phyloP scores from a whole-genome alignment of 441 rosid species.

The Pelargonium exstipulatum region DNA sequence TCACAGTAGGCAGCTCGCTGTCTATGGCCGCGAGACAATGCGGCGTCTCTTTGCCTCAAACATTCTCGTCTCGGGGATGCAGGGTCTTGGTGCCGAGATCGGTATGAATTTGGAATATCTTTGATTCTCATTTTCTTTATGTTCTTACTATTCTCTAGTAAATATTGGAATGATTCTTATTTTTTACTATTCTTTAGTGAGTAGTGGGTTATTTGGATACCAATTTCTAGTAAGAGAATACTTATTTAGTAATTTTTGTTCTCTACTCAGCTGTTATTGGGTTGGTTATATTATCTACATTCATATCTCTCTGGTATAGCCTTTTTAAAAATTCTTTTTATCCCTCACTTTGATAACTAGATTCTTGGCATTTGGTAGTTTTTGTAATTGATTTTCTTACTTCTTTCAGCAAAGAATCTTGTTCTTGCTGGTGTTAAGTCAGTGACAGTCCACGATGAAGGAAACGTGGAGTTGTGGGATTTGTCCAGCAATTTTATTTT shows the following conservation, averaged over 20 bases:
- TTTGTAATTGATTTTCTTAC: not conserved
- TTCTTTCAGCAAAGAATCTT: slow-evolving; percentile 71
- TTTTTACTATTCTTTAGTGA: not conserved
- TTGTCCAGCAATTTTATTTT: slow-evolving; percentile 72
- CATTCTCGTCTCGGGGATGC: slow-evolving; percentile 79
- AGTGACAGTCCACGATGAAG: slow-evolving; percentile 77
- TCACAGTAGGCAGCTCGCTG: slow-evolving; percentile 92
- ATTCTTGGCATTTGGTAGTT: not conserved
- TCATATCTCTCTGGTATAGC: no score
- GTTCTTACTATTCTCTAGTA: not conserved
- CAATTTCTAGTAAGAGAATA: no score
- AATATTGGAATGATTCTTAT: not conserved
- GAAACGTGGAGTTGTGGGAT: slow-evolving; percentile 78
- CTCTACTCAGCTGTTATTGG: no score
- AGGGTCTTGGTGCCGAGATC: slow-evolving; percentile 86
- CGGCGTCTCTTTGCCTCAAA: slow-evolving; percentile 74
- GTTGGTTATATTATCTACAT: no score
- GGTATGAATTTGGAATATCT: slow-evolving; percentile 33
- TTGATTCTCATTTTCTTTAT: not conserved
- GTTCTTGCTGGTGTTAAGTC: slow-evolving; percentile 89
- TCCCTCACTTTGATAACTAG: no score
- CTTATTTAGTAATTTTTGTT: no score
- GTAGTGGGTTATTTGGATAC: no score
- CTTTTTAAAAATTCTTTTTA: no score
- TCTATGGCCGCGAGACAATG: slow-evolving; percentile 92